phyloP scores from a whole-genome alignment of 352 stramenopile genomes.

The Discostella stelligera region DNA sequence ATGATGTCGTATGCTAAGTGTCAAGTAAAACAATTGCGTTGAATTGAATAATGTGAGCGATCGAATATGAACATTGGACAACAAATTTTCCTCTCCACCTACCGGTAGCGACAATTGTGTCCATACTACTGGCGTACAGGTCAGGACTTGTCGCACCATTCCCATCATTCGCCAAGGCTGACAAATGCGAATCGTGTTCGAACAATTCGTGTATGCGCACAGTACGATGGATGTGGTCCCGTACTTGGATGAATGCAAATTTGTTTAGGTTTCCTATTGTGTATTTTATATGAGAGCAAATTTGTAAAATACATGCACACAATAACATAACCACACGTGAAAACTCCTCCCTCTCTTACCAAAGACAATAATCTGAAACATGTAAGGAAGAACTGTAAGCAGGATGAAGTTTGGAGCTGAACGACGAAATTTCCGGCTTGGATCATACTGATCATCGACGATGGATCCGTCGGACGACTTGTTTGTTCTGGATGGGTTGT shows the following conservation, averaged over 20 bases:
- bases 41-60: neutral
- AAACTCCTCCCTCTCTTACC: neutral
- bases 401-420: conserved; percentile 73
- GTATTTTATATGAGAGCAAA: neutral
- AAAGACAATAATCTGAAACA: conserved; percentile 71
- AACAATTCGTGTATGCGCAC: conserved; percentile 77
- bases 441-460: conserved; percentile 31
- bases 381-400: conserved; percentile 70
- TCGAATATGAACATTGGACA: neutral
- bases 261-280: conserved; percentile 66
- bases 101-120: conserved; percentile 60
- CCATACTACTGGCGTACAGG: conserved; percentile 64
- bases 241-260: conserved; percentile 70
- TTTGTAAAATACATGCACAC: no score
- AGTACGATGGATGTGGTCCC: conserved; percentile 71
- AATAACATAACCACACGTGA: no score
- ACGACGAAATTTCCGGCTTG: conserved; percentile 60
- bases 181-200: conserved; percentile 57
- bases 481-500: conserved; percentile 12
- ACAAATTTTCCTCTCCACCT: conserved; percentile 2
- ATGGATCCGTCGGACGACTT: conserved; percentile 2
- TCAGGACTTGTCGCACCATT: conserved; percentile 46
- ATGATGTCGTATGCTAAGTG: conserved; percentile 58
- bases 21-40: neutral
- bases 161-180: conserved; percentile 60